phyloP scores from a whole-genome alignment of 1,284 basidiomycete genomes.

The Mycosarcoma mackinlayi region DNA sequence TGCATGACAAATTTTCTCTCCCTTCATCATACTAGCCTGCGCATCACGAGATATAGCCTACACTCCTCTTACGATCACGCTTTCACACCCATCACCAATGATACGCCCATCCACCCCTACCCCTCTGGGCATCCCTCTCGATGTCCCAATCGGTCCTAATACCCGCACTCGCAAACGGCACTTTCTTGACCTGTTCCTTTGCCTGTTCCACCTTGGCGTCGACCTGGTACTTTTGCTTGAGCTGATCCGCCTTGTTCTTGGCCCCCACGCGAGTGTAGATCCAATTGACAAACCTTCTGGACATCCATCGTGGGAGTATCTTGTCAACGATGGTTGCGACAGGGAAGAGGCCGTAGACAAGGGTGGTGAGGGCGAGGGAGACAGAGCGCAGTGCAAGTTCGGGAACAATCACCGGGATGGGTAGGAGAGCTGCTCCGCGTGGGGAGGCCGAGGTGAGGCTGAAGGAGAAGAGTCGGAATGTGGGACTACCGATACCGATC shows the following conservation, averaged over 20 bases:
- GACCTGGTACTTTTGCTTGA: constrained; percentile 43
- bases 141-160: constrained; percentile 57
- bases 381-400: constrained; percentile 54
- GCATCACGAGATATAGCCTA: too few relatives aligned
- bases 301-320: constrained; percentile 47
- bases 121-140: constrained; percentile 37
- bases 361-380: constrained; percentile 38
- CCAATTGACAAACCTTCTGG: constrained; percentile 43
- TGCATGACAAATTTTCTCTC: too few relatives aligned
- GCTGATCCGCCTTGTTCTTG: constrained; percentile 39
- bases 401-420: constrained; percentile 52
- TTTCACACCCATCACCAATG: constrained; percentile 30
- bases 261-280: constrained; percentile 51
- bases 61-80: not conserved
- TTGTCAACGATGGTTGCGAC: constrained; percentile 54
- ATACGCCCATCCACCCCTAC: constrained; percentile 47
- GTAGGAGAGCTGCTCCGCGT: constrained; percentile 51
- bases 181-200: constrained; percentile 43
- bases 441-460: constrained; percentile 56
- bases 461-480: constrained; percentile 56
- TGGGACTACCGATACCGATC: constrained; percentile 42
- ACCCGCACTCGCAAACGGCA: constrained; percentile 57
- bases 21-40: too few relatives aligned
- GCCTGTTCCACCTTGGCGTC: constrained; percentile 45
- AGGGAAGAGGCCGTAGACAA: constrained; percentile 56